Conservation (phyloP, 2,329 filamentous ascomycete species). For the Akanthomyces uredinophilus region DNA sequence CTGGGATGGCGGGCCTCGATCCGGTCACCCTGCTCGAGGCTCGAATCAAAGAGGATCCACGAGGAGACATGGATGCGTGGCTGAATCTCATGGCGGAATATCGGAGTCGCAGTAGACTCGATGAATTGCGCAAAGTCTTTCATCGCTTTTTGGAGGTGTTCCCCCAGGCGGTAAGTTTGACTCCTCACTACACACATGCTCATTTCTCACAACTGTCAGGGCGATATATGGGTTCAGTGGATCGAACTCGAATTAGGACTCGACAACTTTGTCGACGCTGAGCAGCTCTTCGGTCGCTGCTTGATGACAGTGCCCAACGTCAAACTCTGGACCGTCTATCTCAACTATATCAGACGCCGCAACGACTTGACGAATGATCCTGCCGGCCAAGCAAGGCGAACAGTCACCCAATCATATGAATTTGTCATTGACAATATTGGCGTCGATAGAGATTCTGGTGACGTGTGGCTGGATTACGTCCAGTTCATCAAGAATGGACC, state of each 20-base stretch:
- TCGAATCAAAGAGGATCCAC: constrained; percentile 84
- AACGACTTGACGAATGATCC: constrained; percentile 80
- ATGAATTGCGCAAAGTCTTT: constrained; percentile 74
- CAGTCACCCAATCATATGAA: constrained; percentile 82
- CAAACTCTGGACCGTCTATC: constrained; percentile 84
- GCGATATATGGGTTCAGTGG: constrained; percentile 85
- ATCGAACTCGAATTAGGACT: constrained; percentile 84
- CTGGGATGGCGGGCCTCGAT: constrained; percentile 50
- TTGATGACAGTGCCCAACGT: constrained; percentile 77
- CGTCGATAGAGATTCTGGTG: constrained; percentile 82
- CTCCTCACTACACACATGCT: background rate
- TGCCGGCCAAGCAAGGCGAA: constrained; percentile 68
- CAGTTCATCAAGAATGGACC: constrained; percentile 87
- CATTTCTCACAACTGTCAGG: constrained; percentile 52
- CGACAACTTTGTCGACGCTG: constrained; percentile 75
- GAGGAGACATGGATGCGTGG: constrained; percentile 91
- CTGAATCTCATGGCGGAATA: constrained; percentile 80
- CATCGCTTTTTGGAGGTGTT: constrained; percentile 85
- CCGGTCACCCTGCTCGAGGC: constrained; percentile 78
- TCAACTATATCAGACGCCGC: constrained; percentile 88
- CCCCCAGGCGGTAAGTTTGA: constrained; percentile 74
- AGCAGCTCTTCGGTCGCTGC: constrained; percentile 76
- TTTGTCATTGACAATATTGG: constrained; percentile 88
- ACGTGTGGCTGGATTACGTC: constrained; percentile 91
- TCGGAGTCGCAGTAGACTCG: constrained; percentile 72